Base-by-base conservation (phyloP, 768 basidiomycete species). In the Clavulina sp. region DNA sequence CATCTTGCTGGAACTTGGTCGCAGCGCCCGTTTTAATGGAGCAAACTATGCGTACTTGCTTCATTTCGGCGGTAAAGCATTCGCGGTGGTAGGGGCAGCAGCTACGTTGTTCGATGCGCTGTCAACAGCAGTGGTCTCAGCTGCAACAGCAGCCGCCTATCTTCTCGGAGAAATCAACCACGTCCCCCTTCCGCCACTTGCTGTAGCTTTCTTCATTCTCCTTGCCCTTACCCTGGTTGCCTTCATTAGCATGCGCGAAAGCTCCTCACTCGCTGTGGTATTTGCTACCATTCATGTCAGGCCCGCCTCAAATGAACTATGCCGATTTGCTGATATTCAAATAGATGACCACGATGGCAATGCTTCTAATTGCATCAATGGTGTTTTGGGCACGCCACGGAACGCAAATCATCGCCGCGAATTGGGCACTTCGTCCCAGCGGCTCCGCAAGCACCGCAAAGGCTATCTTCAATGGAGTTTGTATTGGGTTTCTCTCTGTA, bases 91-190 rank as follows among this genome's bases (percentile, higher is more conserved):
- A n/a, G 78, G 74, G 4, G 81, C 81, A 1, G 69, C 78, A 0
- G 68, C 81, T 5, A 71, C 82, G 0, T 65, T 84, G n/a, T 68
- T 86, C 2, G 83, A 86, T 60, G 81, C 77, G 44, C 69, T 77
- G 3, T 72, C 80, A 2, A 84, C 81, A 0, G 69, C 77, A 0
- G 74, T 80, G 13, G 78, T 83, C 19, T 83, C 83, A 0, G 81
- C 83, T 0, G 78, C 81, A 3, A 82, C 82, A 0, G 81, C 82
- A 0, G 69, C 73, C 2, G 68, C 74, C 2, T 84, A 84, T 56
- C 72, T 84, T 33, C 68, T 69, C 2, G 79, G 79, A 23, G 81
- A 84, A 59, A 70, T 79, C 24, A 43, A 48, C 1, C 54, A 60
- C 2, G 60, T 80, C 5, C 78, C 78, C 0, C 77, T 82, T 58